Percentiles rank a stretch among this genome's conserved stretches.
phyloP scores from a whole-genome alignment of 1,284 basidiomycete species.

The Tilletia horrida region DNA sequence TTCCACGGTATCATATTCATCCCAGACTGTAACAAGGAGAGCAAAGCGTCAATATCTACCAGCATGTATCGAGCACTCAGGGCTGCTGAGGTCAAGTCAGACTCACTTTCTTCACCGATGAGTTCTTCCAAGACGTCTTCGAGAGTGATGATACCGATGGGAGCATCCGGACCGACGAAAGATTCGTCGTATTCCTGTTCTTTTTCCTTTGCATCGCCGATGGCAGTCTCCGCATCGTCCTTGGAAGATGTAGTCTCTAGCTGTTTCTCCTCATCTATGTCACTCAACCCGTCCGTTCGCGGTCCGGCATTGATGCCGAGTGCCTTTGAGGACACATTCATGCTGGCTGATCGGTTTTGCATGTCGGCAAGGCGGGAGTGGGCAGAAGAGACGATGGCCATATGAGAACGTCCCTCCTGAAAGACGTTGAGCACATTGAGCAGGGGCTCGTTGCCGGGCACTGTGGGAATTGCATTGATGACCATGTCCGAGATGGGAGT shows the following conservation, averaged over 20 bases:
- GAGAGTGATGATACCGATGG: conserved; percentile 85
- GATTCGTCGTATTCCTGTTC: neutral
- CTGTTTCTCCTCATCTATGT: conserved; percentile 48
- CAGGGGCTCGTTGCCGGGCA: conserved; percentile 78
- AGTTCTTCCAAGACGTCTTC: conserved; percentile 80
- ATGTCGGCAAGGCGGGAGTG: conserved; percentile 40
- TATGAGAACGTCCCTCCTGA: conserved; percentile 84
- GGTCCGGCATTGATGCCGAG: conserved; percentile 25
- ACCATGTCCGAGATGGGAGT: conserved; percentile 50
- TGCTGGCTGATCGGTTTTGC: conserved; percentile 23
- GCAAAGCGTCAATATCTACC: conserved; percentile 20
- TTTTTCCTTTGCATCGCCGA: neutral
- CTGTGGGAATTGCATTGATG: conserved; percentile 74
- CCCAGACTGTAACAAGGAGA: conserved; percentile 3
- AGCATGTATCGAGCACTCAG: neutral
- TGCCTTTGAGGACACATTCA: conserved; percentile 8
- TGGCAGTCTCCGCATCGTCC: neutral
- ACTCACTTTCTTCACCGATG: conserved; percentile 48
- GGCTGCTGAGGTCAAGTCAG: no score
- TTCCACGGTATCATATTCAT: conserved; percentile 17
- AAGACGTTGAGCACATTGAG: conserved; percentile 83
- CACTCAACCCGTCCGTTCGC: conserved; percentile 28
- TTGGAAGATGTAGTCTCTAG: conserved; percentile 11
- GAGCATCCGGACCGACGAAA: conserved; percentile 53
- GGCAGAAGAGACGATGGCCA: conserved; percentile 71